phyloP scores from a whole-genome alignment of 108 stramenopile species.

The Discostella stelligeroides region DNA sequence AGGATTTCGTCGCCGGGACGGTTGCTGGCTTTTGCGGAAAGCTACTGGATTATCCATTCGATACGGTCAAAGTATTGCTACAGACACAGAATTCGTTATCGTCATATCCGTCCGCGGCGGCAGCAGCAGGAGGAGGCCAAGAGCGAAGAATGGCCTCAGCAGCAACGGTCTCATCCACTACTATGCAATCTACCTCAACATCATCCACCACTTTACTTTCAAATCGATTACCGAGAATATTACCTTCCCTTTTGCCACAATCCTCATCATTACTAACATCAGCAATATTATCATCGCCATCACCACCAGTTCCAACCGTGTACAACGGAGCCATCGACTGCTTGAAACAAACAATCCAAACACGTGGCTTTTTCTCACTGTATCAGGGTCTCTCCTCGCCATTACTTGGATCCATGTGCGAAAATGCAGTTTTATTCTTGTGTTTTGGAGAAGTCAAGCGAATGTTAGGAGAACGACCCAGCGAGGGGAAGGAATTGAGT shows the following conservation, averaged over 20 bases:
- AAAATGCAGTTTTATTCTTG: conserved; percentile 56
- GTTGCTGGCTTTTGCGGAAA: conserved; percentile 57
- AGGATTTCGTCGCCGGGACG: conserved; percentile 60
- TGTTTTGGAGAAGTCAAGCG: conserved; percentile 39
- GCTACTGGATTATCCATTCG: conserved; percentile 58
- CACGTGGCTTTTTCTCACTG: conserved; percentile 44
- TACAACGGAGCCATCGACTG: conserved; percentile 56
- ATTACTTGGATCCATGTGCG: conserved; percentile 56
- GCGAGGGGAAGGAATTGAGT: conserved; percentile 32
- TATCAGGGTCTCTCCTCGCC: conserved; percentile 54
- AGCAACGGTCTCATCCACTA: background rate
- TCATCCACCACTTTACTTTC: background rate
- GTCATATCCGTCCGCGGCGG: conserved; percentile 1
- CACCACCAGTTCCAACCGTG: conserved; percentile 8
- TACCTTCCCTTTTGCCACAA: background rate
- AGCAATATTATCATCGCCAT: background rate
- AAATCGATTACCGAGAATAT: background rate
- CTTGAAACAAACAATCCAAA: conserved; percentile 40
- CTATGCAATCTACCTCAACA: background rate
- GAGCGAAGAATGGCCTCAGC: background rate
- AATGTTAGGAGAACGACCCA: conserved; percentile 33
- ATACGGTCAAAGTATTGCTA: conserved; percentile 57
- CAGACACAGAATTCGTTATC: conserved; percentile 44
- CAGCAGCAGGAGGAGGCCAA: background rate
- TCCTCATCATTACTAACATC: background rate